Evolutionary conservation across 2,329 filamentous ascomycete species (phyloP), one percentile per base, ranked within the genome.

Genomic region (Colletotrichum lindemuthianum): DNA sequence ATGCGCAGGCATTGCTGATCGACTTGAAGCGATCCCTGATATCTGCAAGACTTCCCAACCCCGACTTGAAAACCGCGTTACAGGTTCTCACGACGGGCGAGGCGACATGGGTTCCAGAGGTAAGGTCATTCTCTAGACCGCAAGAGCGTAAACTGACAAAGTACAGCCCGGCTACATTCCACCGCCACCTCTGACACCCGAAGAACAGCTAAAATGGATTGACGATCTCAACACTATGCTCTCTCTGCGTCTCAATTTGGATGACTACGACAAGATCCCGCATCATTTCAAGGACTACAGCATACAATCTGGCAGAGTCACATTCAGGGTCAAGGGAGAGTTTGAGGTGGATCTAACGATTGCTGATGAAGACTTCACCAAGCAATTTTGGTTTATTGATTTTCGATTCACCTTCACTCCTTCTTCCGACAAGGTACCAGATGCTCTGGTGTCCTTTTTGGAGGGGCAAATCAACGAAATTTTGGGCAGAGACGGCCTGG

Each of bases 341-440:
- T 97, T 97, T 71, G 95, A 98, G 75, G 87, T 98, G 16, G 96
- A 98, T 74, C 85, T 99, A 55, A 94, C 93, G 1, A 91, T 98
- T 67, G 92, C 92, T 15, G 91, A 94, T 70, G 94, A 98, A 73
- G 90, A 96, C 69, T 87, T 89, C 15, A 83, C 88, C 37, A 90
- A 91, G 58, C 94, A 96, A 71, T 96, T 97, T 73, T 97, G 91
- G 84, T 97, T 98, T 73, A 92, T 98, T 67, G 94, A 98, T 75
- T 89, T 98, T 71, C 88, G 94, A 64, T 93, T 97, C 70, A 80
- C 89, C 12, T 99, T 97, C 74, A 84, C 81, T 8, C 95, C 95
- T 1, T 84, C 88, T 0, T 84, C 91, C 0, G 77, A 76, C 11
- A 79, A 82, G 52, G 72, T 96, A 8, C 83, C 90, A 0, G 86